Evolutionary conservation across 2,329 filamentous ascomycete genomes (phyloP).

Genomic region (Penicillium sclerotigenum): DNA sequence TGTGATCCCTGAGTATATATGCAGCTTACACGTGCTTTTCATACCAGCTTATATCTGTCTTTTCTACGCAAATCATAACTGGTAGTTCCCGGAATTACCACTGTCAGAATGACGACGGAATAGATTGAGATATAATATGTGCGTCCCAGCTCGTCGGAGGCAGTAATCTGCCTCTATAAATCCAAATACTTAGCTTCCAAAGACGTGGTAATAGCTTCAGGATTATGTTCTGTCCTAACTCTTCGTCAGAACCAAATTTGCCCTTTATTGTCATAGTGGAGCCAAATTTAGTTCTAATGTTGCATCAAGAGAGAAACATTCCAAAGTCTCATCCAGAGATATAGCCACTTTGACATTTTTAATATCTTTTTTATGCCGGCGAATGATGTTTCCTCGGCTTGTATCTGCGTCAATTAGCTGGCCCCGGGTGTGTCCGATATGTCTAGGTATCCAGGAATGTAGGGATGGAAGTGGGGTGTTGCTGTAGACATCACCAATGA

Average conservation of each 20-base stretch:
- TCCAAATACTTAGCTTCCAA: background rate
- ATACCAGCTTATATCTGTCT: background rate
- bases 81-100: background rate
- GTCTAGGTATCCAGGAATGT: background rate
- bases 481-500: background rate
- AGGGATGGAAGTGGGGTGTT: background rate
- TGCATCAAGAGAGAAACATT: constrained; percentile 13
- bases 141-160: background rate
- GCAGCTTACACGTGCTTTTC: constrained; percentile 11
- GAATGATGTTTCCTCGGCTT: background rate
- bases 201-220: background rate
- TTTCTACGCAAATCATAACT: constrained; percentile 10
- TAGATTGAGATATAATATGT: background rate
- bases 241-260: background rate
- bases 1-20: constrained; percentile 6
- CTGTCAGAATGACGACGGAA: background rate
- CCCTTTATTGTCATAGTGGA: background rate
- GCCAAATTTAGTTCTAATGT: constrained; percentile 10
- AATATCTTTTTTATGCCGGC: constrained; percentile 2
- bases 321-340: constrained; percentile 3
- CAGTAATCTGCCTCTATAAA: background rate
- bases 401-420: background rate
- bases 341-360: constrained; percentile 5
- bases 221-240: background rate
- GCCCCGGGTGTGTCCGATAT: background rate